A percentile compares a stretch with the other conserved stretches of the same genome.
These are phyloP conservation scores for Microcera coccophila DNA, from an alignment of 2,329 filamentous ascomycete genomes.

Conservation along the genomic window DNA sequence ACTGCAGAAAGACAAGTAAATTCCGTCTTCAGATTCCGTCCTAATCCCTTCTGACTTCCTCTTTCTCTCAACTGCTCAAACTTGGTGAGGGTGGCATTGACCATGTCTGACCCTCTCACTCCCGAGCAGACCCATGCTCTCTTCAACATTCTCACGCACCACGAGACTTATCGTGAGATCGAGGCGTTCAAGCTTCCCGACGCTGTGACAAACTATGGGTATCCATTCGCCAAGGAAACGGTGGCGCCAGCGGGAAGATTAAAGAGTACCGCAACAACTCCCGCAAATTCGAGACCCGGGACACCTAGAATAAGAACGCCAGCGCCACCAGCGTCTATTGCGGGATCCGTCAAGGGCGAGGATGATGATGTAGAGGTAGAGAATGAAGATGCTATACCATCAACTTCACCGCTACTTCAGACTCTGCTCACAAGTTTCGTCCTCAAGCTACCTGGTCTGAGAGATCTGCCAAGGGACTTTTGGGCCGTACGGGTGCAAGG, in stretches of 20 bases:
- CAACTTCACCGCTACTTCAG: conserved; percentile 64
- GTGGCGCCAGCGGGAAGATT: conserved; percentile 11
- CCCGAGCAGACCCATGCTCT: conserved; percentile 48
- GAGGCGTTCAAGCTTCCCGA: conserved; percentile 64
- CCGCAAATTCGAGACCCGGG: conserved; percentile 19
- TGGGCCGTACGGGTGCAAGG: conserved; percentile 61
- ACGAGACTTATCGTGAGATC: conserved; percentile 64
- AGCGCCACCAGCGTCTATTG: conserved; percentile 10
- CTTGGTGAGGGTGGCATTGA: conserved; percentile 2
- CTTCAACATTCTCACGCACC: conserved; percentile 57
- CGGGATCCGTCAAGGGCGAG: conserved; percentile 1
- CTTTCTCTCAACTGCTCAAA: not conserved
- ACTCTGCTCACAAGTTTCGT: conserved; percentile 62
- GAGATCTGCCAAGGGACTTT: conserved; percentile 59
- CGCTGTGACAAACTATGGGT: conserved; percentile 64
- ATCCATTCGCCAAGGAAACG: conserved; percentile 52
- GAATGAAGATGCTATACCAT: conserved; percentile 29
- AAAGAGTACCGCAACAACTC: conserved; percentile 22
- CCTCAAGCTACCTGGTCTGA: conserved; percentile 62
- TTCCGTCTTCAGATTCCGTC: too few species aligned
- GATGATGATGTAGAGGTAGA: conserved; percentile 20
- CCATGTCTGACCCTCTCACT: conserved; percentile 27
- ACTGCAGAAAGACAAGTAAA: too few species aligned
- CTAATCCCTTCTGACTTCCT: not conserved
- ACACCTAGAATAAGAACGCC: conserved; percentile 29